These are phyloP conservation scores for Paracorniculantispora psalliotae DNA, from an alignment of 2,329 filamentous ascomycete species.

Conservation along the genomic window DNA sequence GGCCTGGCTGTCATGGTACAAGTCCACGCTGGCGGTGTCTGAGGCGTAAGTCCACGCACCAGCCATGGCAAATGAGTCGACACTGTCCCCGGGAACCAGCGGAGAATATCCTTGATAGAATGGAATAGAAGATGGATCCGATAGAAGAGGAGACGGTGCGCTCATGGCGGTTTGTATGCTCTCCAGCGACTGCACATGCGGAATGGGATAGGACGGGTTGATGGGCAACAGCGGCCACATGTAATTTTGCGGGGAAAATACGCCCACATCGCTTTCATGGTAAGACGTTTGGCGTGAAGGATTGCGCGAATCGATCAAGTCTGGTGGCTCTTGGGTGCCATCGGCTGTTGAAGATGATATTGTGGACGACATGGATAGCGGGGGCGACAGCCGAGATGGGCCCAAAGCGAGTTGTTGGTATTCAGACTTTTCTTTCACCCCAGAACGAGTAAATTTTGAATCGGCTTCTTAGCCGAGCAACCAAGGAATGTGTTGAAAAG, in stretches of 20 bases:
- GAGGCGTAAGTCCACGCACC: not conserved
- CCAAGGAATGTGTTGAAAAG: not conserved
- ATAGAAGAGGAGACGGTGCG: not conserved
- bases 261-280: not conserved
- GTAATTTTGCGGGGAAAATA: not conserved
- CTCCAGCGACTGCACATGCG: not conserved
- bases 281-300: slow-evolving; percentile 6
- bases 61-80: not conserved
- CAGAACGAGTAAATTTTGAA: not conserved
- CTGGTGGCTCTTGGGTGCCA: not conserved
- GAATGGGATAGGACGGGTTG: not conserved
- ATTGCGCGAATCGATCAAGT: not conserved
- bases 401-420: not conserved
- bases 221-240: not conserved
- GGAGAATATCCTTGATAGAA: not conserved
- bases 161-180: not conserved
- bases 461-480: slow-evolving; percentile 2
- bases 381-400: not conserved
- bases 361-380: slow-evolving; percentile 10
- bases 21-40: not conserved
- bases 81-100: not conserved
- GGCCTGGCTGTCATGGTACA: not conserved
- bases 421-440: not conserved
- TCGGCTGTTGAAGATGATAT: slow-evolving; percentile 1
- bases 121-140: not conserved